Conservation (phyloP, 2,329 filamentous ascomycete genomes). For the Penicillium palitans region DNA sequence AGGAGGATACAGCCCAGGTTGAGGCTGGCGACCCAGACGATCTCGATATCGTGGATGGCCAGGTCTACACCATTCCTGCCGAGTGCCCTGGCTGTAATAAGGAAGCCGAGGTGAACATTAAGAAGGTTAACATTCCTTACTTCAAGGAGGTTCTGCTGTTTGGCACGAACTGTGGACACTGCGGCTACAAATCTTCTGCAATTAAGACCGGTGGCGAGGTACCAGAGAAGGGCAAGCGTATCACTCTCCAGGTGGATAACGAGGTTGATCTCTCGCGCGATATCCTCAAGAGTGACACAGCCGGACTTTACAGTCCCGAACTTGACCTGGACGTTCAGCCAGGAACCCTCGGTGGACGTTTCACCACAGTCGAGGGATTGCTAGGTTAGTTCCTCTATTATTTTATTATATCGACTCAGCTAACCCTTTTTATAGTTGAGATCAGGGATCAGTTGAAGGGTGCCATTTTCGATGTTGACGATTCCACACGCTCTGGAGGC, state of each 20-base stretch:
- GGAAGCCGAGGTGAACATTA: slow-evolving; percentile 66
- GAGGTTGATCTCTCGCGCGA: slow-evolving; percentile 79
- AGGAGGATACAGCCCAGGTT: slow-evolving; percentile 26
- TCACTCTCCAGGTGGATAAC: slow-evolving; percentile 71
- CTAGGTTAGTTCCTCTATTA: neutral
- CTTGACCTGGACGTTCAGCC: slow-evolving; percentile 66
- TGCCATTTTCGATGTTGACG: slow-evolving; percentile 79
- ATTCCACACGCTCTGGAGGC: slow-evolving; percentile 59
- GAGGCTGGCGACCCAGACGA: slow-evolving; percentile 58
- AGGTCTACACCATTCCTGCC: slow-evolving; percentile 90
- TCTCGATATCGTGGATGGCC: slow-evolving; percentile 85
- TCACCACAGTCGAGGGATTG: slow-evolving; percentile 88
- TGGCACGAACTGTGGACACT: slow-evolving; percentile 87
- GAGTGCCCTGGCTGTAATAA: slow-evolving; percentile 89
- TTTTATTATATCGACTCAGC: neutral
- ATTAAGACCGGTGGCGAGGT: slow-evolving; percentile 96
- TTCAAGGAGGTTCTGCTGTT: slow-evolving; percentile 98
- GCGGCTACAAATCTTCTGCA: slow-evolving; percentile 93
- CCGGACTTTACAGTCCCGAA: slow-evolving; percentile 81
- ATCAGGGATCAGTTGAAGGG: slow-evolving; percentile 84
- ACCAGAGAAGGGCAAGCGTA: slow-evolving; percentile 79
- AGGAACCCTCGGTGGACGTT: slow-evolving; percentile 90
- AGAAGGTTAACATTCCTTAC: slow-evolving; percentile 42
- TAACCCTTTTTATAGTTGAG: slow-evolving; percentile 68
- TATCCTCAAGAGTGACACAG: slow-evolving; percentile 95